Percentiles rank a stretch among this genome's conserved stretches.
These are phyloP conservation scores for Nemania serpens DNA, from an alignment of 2,329 filamentous ascomycete genomes.

Conservation along the genomic window DNA sequence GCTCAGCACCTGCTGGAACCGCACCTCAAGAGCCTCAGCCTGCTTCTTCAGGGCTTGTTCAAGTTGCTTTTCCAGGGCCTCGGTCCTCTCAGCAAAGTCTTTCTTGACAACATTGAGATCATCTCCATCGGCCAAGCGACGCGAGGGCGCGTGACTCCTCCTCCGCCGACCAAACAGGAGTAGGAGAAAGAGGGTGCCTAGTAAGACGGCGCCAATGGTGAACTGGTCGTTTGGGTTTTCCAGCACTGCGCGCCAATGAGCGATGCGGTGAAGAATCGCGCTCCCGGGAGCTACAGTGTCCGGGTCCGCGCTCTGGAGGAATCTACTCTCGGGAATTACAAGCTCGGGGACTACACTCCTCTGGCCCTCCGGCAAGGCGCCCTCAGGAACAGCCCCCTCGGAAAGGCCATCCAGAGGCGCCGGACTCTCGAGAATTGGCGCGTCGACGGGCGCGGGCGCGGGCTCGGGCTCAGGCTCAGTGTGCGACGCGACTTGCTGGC, in stretches of 20 bases:
- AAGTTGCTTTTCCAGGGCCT: constrained; percentile 27
- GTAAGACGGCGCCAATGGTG: constrained; percentile 20
- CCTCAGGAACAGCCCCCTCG: constrained; percentile 4
- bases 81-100: constrained; percentile 27
- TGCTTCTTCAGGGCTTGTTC: constrained; percentile 25
- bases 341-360: not conserved
- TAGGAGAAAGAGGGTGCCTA: constrained; percentile 25
- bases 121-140: constrained; percentile 13
- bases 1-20: constrained; percentile 25
- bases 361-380: not conserved
- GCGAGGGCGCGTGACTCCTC: constrained; percentile 5
- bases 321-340: not conserved
- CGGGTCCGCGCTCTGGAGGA: not conserved
- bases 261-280: not conserved
- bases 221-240: constrained; percentile 14
- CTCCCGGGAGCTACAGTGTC: not conserved
- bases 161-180: constrained; percentile 20
- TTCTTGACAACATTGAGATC: constrained; percentile 24
- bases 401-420: constrained; percentile 4
- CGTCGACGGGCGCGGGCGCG: constrained; percentile 4
- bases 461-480: not conserved
- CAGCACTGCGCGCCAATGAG: constrained; percentile 4
- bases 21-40: constrained; percentile 27
- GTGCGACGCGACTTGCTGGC: constrained; percentile 15
- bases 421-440: constrained; percentile 9